A percentile compares a stretch with the other conserved stretches of the same genome.
phyloP scores from a whole-genome alignment of 176 grass and related monocot species.

The Musa troglodytarum region DNA sequence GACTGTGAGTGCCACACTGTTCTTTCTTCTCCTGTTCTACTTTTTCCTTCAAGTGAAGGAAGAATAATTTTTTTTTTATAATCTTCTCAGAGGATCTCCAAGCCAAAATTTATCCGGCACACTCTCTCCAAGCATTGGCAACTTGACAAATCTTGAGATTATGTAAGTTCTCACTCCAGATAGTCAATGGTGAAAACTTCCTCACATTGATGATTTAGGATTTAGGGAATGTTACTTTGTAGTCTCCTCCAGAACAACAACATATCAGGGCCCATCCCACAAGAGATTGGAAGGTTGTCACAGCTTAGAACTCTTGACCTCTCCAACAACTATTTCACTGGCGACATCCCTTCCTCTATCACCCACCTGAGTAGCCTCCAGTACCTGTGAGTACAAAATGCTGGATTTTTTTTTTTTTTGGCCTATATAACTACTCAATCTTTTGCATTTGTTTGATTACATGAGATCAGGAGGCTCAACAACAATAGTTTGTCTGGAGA shows the following conservation, averaged over 20 bases:
- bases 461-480: conserved; percentile 14
- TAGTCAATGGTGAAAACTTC: neutral
- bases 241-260: conserved; percentile 21
- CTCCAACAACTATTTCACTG: conserved; percentile 15
- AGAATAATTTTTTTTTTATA: neutral
- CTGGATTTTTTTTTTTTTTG: neutral
- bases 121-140: conserved; percentile 62
- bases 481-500: conserved; percentile 15
- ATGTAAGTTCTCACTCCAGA: conserved; percentile 36
- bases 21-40: neutral
- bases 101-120: conserved; percentile 69
- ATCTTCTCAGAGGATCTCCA: conserved; percentile 41
- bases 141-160: conserved; percentile 71
- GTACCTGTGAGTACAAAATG: conserved; percentile 6
- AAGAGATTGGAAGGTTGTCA: conserved; percentile 4
- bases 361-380: neutral
- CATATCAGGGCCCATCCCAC: conserved; percentile 6
- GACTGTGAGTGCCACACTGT: conserved; percentile 35
- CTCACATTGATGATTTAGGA: neutral
- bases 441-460: neutral
- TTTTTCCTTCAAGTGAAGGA: neutral
- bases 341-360: conserved; percentile 5
- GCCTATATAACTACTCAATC: too few relatives aligned
- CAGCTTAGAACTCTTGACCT: conserved; percentile 12
- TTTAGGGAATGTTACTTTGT: neutral